Evolutionary conservation across 208 protist genomes (phyloP).

Genomic region (Zelonia costaricensis): DNA sequence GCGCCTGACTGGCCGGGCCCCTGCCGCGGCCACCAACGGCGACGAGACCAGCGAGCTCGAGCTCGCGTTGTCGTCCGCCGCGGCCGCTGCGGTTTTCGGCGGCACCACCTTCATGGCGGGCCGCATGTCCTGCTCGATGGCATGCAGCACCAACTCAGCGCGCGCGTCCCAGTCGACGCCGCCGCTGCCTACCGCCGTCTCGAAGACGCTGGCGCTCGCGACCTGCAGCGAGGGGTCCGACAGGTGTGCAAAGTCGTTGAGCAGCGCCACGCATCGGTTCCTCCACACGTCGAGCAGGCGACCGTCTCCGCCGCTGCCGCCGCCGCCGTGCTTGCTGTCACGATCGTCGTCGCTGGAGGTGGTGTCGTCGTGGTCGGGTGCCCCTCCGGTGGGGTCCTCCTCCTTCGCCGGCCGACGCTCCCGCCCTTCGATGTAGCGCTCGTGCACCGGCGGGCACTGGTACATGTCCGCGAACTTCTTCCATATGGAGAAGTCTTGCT

Average conservation of each 20-base stretch:
- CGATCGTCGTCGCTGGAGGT: slow-evolving; percentile 54
- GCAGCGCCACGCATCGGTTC: slow-evolving; percentile 45
- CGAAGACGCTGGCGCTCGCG: slow-evolving; percentile 16
- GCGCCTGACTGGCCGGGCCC: too few species aligned
- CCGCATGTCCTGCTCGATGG: slow-evolving; percentile 28
- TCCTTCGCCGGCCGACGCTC: slow-evolving; percentile 5
- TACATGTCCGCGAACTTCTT: slow-evolving; percentile 76
- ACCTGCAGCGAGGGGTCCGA: slow-evolving; percentile 44
- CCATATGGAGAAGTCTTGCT: slow-evolving; percentile 80
- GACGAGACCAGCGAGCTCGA: slow-evolving; percentile 4
- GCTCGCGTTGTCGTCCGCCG: background rate
- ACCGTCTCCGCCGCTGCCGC: background rate
- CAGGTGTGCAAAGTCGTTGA: slow-evolving; percentile 54
- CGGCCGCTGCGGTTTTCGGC: background rate
- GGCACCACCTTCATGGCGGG: slow-evolving; percentile 27
- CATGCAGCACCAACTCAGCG: slow-evolving; percentile 30
- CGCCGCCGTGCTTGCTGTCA: slow-evolving; percentile 2
- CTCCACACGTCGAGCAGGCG: slow-evolving; percentile 46
- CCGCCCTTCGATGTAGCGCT: slow-evolving; percentile 18
- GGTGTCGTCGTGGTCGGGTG: slow-evolving; percentile 58
- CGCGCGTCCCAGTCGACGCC: slow-evolving; percentile 36
- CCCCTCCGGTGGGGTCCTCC: slow-evolving; percentile 6
- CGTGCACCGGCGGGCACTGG: slow-evolving; percentile 37
- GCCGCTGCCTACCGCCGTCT: background rate
- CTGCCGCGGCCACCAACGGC: background rate